Evolutionary conservation across 1,284 basidiomycete species (phyloP).

Genomic region (Kwoniella shivajii): DNA sequence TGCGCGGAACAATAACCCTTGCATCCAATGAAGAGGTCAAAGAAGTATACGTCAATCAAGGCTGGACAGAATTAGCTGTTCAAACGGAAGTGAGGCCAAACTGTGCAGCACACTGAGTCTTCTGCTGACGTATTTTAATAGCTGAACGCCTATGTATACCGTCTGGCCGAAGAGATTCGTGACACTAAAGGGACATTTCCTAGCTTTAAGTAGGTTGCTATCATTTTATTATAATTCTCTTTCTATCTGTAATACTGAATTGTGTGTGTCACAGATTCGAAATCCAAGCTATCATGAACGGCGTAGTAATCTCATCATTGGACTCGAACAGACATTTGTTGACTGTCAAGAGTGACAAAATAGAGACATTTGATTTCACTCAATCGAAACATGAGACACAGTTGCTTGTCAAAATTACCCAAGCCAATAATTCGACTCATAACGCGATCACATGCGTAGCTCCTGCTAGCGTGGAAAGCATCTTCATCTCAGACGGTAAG

Average conservation of each 20-base stretch:
- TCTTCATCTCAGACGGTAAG: conserved; percentile 26
- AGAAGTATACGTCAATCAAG: conserved; percentile 22
- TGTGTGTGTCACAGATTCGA: neutral
- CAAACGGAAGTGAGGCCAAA: conserved; percentile 15
- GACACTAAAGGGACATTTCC: neutral
- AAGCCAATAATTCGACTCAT: neutral
- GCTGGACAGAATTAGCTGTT: conserved; percentile 25
- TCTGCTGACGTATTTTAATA: neutral
- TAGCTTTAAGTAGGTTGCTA: neutral
- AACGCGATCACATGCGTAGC: conserved; percentile 6
- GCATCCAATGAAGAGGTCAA: neutral
- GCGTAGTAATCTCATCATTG: neutral
- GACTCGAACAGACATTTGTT: neutral
- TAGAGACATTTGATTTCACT: neutral
- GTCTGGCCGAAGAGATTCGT: neutral
- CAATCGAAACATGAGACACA: neutral
- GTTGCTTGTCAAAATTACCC: neutral
- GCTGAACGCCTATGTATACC: neutral
- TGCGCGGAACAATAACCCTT: conserved; percentile 23
- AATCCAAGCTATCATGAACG: neutral
- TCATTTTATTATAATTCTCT: no score
- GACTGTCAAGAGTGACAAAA: neutral
- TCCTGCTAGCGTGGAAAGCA: conserved; percentile 14
- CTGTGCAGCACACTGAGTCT: neutral
- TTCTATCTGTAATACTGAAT: no score